Evolutionary conservation across 2,329 filamentous ascomycete species (phyloP).

Genomic region (Myriosclerotinia curreyana): DNA sequence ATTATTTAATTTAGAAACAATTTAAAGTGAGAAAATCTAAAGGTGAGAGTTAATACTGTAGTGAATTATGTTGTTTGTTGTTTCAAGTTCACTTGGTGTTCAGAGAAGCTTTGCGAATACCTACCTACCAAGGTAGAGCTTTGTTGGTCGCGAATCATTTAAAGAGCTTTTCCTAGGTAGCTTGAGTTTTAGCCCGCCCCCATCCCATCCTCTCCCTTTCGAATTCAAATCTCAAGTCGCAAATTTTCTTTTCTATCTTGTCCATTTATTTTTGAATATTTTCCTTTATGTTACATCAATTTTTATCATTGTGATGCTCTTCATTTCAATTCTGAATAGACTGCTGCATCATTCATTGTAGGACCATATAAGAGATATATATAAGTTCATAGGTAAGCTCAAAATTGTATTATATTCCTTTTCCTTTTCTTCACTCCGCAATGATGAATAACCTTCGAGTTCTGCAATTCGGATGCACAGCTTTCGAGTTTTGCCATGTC

Average conservation of each 20-base stretch:
- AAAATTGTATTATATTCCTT: not conserved
- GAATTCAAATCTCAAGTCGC: no score
- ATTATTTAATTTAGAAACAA: not conserved
- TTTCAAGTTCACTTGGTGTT: not conserved
- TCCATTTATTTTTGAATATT: no score
- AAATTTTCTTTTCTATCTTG: no score
- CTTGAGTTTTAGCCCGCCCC: no score
- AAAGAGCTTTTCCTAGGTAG: no score
- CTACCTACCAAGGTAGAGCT: no score
- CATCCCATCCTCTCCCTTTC: no score
- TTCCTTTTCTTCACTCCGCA: not conserved
- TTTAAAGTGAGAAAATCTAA: not conserved
- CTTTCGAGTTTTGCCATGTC: slow-evolving; percentile 37
- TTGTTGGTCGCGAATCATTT: no score
- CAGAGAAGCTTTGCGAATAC: slow-evolving; percentile 1
- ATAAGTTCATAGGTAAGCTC: slow-evolving; percentile 6
- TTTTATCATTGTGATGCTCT: not conserved
- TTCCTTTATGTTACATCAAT: not conserved
- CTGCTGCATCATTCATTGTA: not conserved
- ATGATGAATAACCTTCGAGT: slow-evolving; percentile 36
- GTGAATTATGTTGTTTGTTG: no score
- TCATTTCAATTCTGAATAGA: not conserved
- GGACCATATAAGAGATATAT: not conserved
- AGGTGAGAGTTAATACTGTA: no score
- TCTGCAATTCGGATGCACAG: slow-evolving; percentile 38